Percentiles rank a stretch among this genome's conserved stretches.
Evolutionary conservation across 495 filamentous ascomycete genomes (phyloP).

Genomic region (Barbatosphaeria neglecta): DNA sequence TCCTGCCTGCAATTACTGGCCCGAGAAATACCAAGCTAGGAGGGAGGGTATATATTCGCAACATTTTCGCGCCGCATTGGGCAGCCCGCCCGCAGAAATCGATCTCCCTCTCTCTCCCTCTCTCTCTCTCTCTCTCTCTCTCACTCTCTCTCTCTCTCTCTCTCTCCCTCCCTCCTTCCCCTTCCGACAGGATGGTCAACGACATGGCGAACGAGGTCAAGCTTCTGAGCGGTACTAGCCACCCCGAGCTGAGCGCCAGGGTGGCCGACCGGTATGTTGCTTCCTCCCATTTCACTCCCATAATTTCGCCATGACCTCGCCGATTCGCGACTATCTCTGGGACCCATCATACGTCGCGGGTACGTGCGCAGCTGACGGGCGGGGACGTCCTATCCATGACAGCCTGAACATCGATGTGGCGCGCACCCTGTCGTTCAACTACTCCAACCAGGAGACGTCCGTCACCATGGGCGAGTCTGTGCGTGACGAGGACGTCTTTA

Average conservation of each 20-base stretch:
- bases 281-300: background rate
- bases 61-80: too few species aligned
- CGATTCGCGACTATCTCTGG: too few species aligned
- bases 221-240: slow-evolving; percentile 88
- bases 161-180: too few species aligned
- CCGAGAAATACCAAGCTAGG: too few species aligned
- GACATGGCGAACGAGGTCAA: slow-evolving; percentile 81
- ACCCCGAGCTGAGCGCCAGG: slow-evolving; percentile 77
- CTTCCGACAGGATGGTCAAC: slow-evolving; percentile 30
- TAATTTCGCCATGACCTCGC: too few species aligned
- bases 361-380: background rate
- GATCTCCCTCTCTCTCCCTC: too few species aligned
- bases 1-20: too few species aligned
- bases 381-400: background rate
- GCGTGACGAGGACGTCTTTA: slow-evolving; percentile 96
- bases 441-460: slow-evolving; percentile 95
- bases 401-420: slow-evolving; percentile 94
- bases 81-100: too few species aligned
- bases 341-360: too few species aligned
- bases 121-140: too few species aligned
- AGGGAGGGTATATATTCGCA: too few species aligned
- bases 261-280: slow-evolving; percentile 73
- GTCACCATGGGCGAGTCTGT: slow-evolving; percentile 96
- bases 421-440: slow-evolving; percentile 87
- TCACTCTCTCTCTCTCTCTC: too few species aligned